A percentile compares a stretch with the other conserved stretches of the same genome.
These are phyloP conservation scores for Tetrahymena thermophila DNA, from an alignment of 73 alveolate species.

Conservation along the genomic window DNA sequence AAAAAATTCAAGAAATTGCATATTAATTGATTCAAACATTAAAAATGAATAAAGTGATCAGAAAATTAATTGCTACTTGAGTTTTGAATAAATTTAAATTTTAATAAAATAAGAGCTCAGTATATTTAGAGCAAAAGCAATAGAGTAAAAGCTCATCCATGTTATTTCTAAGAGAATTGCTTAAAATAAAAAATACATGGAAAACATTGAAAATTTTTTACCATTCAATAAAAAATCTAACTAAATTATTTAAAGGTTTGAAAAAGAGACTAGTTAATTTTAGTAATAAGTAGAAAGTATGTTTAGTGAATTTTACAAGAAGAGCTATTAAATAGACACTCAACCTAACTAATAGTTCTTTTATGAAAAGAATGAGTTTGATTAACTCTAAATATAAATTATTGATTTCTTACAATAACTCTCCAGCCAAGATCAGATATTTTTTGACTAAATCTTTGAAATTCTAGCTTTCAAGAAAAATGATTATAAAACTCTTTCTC, in stretches of 20 bases:
- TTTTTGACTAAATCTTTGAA: too few species aligned
- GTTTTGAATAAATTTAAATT: background rate
- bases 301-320: too few species aligned
- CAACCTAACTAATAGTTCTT: background rate
- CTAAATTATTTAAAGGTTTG: too few species aligned
- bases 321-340: background rate
- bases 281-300: too few species aligned
- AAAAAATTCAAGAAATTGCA: background rate
- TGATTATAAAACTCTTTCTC: background rate
- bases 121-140: background rate
- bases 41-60: background rate
- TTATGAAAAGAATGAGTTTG: background rate
- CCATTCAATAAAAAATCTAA: background rate
- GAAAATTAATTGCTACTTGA: background rate
- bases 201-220: too few species aligned
- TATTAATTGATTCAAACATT: background rate
- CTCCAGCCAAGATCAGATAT: background rate
- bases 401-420: background rate
- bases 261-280: too few species aligned
- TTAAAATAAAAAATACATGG: background rate
- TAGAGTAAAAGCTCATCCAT: background rate
- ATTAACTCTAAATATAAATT: too few species aligned
- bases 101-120: background rate
- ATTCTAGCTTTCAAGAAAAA: too few species aligned
- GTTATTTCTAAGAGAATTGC: background rate